Evolutionary conservation across 2,329 filamentous ascomycete species (phyloP), one percentile per base, ranked within the genome.

Genomic region (Leptographium galeiforme): DNA sequence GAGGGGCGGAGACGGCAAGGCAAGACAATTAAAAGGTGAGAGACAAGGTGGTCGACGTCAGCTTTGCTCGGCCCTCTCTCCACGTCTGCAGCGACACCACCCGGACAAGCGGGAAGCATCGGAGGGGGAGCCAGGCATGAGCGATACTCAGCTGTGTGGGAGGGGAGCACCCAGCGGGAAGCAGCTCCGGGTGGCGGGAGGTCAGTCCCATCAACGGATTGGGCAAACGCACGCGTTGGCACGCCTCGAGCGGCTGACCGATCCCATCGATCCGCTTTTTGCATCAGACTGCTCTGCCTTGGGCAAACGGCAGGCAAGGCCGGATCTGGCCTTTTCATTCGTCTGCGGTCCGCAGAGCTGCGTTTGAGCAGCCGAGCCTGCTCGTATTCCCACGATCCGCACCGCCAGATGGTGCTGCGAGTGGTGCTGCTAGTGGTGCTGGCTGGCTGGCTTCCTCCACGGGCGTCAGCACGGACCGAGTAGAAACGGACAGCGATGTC

Each of bases 361-460:
- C 40, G 49, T 51, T 51, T 51, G 49, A 44, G 33, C 40, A 51
- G 33, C 49, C 49, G 49, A 51, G 49, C 10, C 38, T 41, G 16
- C 18, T 32, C 18, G 19, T 43, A n/a, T 19, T 36, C 38, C 25
- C 25, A 19, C 19, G 41, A 44, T 30, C 19, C 25, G 41, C 18
- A 44, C 41, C 25, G 25, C 25, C 25, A 25, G 25, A 25, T 25
- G 25, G 25, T 25, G 25, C 25, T 25, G 25, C 25, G 2, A 25
- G 25, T 25, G 25, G 25, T 44, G 19, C 10, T 44, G 19, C 41
- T n/a, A 25, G 25, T 25, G 25, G 25, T 44, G 19, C 10, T 44
- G 19, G n/a, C 41, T 19, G 19, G 41, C 8, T 44, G 41, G 18
- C 19, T 13, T 25, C 19, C 41, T 19, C 19, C 18, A 25, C 40